Evolutionary conservation across 352 stramenopile species (phyloP), one percentile per base, ranked within the genome.

Genomic region (Thalassiosira ordinaria): DNA sequence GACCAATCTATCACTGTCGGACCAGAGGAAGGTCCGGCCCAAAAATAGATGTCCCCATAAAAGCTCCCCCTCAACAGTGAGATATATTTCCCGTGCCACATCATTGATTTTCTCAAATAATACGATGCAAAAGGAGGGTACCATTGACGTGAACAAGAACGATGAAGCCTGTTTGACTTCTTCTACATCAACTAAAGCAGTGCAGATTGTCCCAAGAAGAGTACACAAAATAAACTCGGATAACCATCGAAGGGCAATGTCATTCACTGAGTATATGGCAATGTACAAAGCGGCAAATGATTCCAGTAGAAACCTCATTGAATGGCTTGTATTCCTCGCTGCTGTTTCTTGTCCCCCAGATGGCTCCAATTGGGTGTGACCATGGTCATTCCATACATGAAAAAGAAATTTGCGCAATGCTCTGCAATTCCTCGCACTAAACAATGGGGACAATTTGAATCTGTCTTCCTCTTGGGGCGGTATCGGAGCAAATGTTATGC

Each of bases 251-350:
- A 80, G 26, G 9, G 66, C 26, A 13, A 75, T 33, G 59, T 84
- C 76, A 46, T 65, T 78, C 8, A 75, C 13, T 0, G 61, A 53
- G 37, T 67, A 74, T 51, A 78, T 55, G 53, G 39, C 37, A 35
- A 78, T 69, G 27, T 75, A 78, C 20, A 63, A 20, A 4, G 61
- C 55, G 0, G 57, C 14, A 57, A 83, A 75, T 44, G 57, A 59
- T 55, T 83, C 67, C 31, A 78, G 16, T 7, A 83, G 14, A 47
- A 83, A 83, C 39, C 53, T 74, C 53, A 74, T 68, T 44, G 63
- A 67, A 60, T 55, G 56, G 14, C 27, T 65, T 24, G 13, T 31
- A 22, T 27, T 68, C n/a, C 20, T n/a, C n/a, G n/a, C n/a, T n/a
- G n/a, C n/a, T n/a, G n/a, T n/a, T n/a, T n/a, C 26, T 39, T 57